A percentile compares a stretch with the other conserved stretches of the same genome.
These are phyloP conservation scores for Beauveria caledonica DNA, from an alignment of 2,329 filamentous ascomycete genomes.

Conservation along the genomic window DNA sequence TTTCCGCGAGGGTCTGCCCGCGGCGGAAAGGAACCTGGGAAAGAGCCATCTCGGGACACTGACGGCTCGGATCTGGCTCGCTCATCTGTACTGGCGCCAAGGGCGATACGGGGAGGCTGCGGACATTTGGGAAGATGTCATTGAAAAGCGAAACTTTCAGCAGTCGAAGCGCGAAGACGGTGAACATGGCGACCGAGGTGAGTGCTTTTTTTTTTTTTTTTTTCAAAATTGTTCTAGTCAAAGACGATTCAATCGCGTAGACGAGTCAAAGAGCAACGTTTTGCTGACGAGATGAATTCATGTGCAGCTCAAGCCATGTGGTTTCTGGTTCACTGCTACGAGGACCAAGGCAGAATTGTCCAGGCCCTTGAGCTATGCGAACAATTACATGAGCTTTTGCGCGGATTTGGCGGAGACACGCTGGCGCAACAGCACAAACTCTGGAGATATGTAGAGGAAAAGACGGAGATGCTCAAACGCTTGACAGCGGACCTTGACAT, in stretches of 20 bases:
- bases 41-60: conserved; percentile 1
- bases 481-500: not conserved
- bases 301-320: not conserved
- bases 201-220: not conserved
- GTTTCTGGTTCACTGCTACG: conserved; percentile 4
- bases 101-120: not conserved
- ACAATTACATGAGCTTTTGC: not conserved
- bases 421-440: not conserved
- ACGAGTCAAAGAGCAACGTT: not conserved
- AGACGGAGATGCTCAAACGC: not conserved
- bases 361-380: not conserved
- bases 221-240: not conserved
- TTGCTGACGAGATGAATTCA: not conserved
- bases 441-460: not conserved
- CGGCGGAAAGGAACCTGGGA: not conserved
- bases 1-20: not conserved
- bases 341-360: conserved; percentile 2
- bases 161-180: conserved; percentile 1
- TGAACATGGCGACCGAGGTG: not conserved
- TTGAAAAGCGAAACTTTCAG: not conserved
- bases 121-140: conserved; percentile 3
- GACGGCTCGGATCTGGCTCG: not conserved
- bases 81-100: conserved; percentile 2
- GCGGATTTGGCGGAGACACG: not conserved
- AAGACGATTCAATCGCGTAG: not conserved